Percentiles rank a stretch among this genome's conserved stretches.
phyloP scores from a whole-genome alignment of 352 stramenopile species.

The Phytophthora tentaculata region DNA sequence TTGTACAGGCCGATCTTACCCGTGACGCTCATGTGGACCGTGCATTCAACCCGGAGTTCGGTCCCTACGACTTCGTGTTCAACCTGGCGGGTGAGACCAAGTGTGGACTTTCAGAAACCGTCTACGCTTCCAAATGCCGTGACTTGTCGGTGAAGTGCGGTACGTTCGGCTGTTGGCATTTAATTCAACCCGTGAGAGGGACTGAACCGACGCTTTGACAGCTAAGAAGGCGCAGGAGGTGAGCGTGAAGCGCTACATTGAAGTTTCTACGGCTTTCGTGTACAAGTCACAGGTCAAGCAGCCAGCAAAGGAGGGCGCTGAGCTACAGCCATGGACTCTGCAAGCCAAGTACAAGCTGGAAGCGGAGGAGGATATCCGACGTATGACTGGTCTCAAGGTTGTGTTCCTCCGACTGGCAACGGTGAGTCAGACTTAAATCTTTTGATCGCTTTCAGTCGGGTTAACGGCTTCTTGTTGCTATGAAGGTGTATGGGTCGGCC shows the following conservation, averaged over 20 bases:
- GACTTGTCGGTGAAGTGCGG: conserved; percentile 86
- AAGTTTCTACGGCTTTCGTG: conserved; percentile 89
- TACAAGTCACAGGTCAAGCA: conserved; percentile 88
- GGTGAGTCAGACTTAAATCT: conserved; percentile 34
- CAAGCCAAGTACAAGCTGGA: conserved; percentile 90
- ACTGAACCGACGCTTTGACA: conserved; percentile 19
- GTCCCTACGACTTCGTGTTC: conserved; percentile 86
- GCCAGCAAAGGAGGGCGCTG: conserved; percentile 61
- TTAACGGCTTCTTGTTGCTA: conserved; percentile 2
- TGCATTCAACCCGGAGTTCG: conserved; percentile 73
- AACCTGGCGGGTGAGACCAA: conserved; percentile 89
- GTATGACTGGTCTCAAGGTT: conserved; percentile 57
- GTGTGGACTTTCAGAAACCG: conserved; percentile 68
- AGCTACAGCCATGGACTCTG: conserved; percentile 82
- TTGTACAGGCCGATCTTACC: conserved; percentile 85
- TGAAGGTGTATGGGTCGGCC: conserved; percentile 78
- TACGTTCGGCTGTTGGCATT: conserved; percentile 37
- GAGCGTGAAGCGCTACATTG: conserved; percentile 80
- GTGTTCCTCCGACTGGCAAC: conserved; percentile 82
- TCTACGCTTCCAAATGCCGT: conserved; percentile 87
- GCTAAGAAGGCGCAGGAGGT: conserved; percentile 71
- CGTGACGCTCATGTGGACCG: conserved; percentile 80
- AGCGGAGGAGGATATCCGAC: conserved; percentile 76
- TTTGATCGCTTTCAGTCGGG: neutral
- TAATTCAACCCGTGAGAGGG: neutral